Base-by-base conservation (phyloP, 495 filamentous ascomycete genomes). In the Beverwykella pulmonaria region DNA sequence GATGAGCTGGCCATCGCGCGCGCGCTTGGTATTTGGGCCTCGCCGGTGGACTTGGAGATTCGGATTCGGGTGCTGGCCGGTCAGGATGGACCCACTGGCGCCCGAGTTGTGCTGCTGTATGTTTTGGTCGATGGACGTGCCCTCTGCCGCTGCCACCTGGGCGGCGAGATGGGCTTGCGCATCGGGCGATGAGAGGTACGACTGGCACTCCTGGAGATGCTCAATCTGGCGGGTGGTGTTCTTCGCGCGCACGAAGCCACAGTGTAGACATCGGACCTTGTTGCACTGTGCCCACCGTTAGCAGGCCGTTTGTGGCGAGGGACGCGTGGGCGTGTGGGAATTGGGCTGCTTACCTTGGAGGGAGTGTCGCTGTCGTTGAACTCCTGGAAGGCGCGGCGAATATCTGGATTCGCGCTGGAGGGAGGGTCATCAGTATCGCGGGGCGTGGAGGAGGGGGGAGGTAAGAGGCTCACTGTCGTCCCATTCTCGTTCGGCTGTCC, bases 141-240 rank as follows among this genome's bases (percentile, higher is more conserved):
- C 56, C 7, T 65, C 47, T n/a, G 50, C 25, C 17, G 29, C 52
- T 6, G 52, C 56, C 20, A 20, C 54, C 58, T 74, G 58, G 19
- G 55, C 53, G 48, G 53, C 64, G 48, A 68, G 27, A 32, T 73
- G 63, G 14, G 67, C 62, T 53, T 75, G 75, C 5, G 74, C 76
- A 32, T 77, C 76, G n/a, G 73, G 53, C 19, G 74, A 76, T 39
- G 32, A 41, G 23, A 77, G 76, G 71, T 77, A 79, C 17, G 64
- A 66, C 32, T 70, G 60, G 65, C 77, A 79, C 49, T 63, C 58
- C 46, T 75, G 71, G 17, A 79, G 71, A 53, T 79, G 77, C 57
- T 79, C 77, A 58, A 74, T 75, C 65, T 79, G 77, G 57, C 77
- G 75, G 0, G 77, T 79, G 3, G 75, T 76, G 66, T 79, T 79